Evolutionary conservation across 257 asterid species (phyloP), one percentile per base, ranked within the genome.

Genomic region (Solanum appendiculatum): DNA sequence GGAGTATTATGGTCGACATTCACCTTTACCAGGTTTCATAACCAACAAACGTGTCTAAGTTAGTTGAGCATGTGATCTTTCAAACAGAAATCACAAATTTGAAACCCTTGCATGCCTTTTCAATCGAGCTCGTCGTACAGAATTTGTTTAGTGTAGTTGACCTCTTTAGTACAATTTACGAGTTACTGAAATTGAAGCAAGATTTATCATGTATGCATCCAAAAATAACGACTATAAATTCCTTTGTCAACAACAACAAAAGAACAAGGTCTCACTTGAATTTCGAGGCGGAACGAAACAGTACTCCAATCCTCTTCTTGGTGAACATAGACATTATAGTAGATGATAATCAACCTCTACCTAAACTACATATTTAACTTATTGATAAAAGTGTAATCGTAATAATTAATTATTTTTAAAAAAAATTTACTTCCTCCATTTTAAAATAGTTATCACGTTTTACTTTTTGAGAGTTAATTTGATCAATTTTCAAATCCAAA

Each of bases 11-110:
- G 21, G 23, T 51, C 13, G 6, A 2, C 23, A 6, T 51, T 60
- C 9, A 25, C 20, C 34, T 64, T 64, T 27, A 64, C 0, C 20
- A 25, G 4, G 7, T 64, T 21, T 13, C 5, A 13, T 14, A 25
- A 64, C 1, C 3, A 0, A 23, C 0, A 0, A 60, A 0, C 16
- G 14, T 27, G 75, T 1, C 1, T 4, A 0, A 68, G 1, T 69
- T 69, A 40, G 0, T 69, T 69, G 75, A 69, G 3, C 40, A 31
- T 7, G 14, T 69, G 6, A 16, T 31, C 3, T 31, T 1, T 6
- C 11, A 66, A 66, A 66, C 29, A 2, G 0, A 2, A 4, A 13
- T 66, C 0, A 14, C 2, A 14, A 6, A 0, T 66, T 25, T 6
- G 1, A 14, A 66, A 68, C 1, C 3, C 29, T 5, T 63, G 29